phyloP scores from a whole-genome alignment of 495 filamentous ascomycete genomes.

The Corynascus novoguineensis region DNA sequence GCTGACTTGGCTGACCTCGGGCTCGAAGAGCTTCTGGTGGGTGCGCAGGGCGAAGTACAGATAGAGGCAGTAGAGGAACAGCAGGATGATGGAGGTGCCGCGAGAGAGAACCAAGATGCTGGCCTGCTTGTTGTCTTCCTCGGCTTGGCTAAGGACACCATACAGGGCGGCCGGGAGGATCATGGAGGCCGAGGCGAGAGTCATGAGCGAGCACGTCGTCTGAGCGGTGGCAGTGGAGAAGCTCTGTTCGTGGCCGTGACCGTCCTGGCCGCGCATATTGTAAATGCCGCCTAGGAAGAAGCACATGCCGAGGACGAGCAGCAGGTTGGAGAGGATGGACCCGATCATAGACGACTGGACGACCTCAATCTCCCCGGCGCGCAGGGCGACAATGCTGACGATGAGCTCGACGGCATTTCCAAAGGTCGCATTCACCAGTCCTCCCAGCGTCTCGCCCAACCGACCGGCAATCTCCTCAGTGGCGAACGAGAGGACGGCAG shows the following conservation, averaged over 20 bases:
- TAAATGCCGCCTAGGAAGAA: conserved; percentile 82
- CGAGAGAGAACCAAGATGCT: conserved; percentile 82
- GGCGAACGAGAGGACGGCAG: conserved; percentile 87
- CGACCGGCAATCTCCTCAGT: conserved; percentile 85
- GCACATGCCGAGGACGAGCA: conserved; percentile 94
- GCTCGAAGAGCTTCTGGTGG: conserved; percentile 76
- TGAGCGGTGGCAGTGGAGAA: conserved; percentile 89
- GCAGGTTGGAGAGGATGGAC: conserved; percentile 90
- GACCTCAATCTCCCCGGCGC: conserved; percentile 80
- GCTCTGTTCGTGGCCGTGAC: conserved; percentile 53
- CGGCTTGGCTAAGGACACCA: conserved; percentile 37
- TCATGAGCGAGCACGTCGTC: conserved; percentile 95
- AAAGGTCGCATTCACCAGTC: conserved; percentile 91
- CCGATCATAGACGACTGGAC: conserved; percentile 98
- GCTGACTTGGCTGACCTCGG: conserved; percentile 44
- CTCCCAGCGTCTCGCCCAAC: conserved; percentile 85
- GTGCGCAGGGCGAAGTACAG: conserved; percentile 85
- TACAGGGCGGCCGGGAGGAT: conserved; percentile 81
- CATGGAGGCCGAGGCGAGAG: conserved; percentile 80
- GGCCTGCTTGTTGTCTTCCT: conserved; percentile 40
- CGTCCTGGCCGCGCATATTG: conserved; percentile 42
- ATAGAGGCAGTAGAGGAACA: conserved; percentile 84
- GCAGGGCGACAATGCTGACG: conserved; percentile 89
- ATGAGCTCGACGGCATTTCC: conserved; percentile 98
- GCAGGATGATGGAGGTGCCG: conserved; percentile 82